Base-by-base conservation (phyloP, 2,329 filamentous ascomycete species). In the Colletotrichum simmondsii region DNA sequence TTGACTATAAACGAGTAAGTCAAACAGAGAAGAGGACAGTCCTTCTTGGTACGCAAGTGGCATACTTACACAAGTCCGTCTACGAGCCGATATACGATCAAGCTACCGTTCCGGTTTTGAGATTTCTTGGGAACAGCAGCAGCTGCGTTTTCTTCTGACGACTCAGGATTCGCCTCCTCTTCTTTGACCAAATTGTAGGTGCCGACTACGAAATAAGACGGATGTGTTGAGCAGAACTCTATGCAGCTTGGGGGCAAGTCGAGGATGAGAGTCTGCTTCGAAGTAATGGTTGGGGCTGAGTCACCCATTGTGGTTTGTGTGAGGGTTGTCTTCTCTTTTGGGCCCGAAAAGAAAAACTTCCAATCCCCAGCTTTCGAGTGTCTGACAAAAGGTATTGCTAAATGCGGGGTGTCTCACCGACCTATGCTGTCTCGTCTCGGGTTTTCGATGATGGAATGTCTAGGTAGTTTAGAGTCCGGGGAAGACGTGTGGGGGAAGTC, bases 211-310 rank as follows among this genome's bases (percentile, higher is more conserved):
- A 97, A 92, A 78, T 92, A 90, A 0, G 91, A 83, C 0, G 90
- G 89, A 71, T 90, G 79, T 1, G 82, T 81, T 1, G 91, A 91
- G 75, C 90, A 93, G 77, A 95, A 94, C 73, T 94, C 91, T n/a
- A 95, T 86, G 79, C 93, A 95, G 78, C 93, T 94, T 2, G 94
- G 94, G 4, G 93, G 93, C 0, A 93, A 85, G 65, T 93, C 89
- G 24, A 95, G 83, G 5, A 81, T 85, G 35, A 89, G 78, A 4
- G 89, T 89, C 62, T 82, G 80, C 37, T 87, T 80, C 7, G 89
- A 88, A 10, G 77, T 75, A 35, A 87, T 78, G 8, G 76, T 64
- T 12, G 75, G 66, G 64, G 71, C 67, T 66, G 19, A n/a, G 11
- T 63, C 42, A 16, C 24, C 30, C 65, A 68, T 68, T 16, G 28